Base-by-base conservation (phyloP, 805 yeast genomes). In the Pichia nanzhaoensis region DNA sequence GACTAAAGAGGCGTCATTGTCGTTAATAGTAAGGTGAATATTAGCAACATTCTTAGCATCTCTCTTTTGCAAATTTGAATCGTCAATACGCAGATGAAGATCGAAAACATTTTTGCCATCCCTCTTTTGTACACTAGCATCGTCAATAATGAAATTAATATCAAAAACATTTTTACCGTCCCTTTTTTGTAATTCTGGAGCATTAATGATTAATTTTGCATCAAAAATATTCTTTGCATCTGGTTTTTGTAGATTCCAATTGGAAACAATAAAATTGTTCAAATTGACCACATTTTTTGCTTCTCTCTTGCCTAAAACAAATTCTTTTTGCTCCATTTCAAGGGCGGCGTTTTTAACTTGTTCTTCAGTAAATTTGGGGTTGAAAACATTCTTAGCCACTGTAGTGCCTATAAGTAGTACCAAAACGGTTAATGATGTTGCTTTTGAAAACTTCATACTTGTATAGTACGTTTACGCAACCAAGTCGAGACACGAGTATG, bases 21-120 rank as follows among this genome's bases (percentile, higher is more conserved):
- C 56, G 22, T 46, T 47, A 8, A 56, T 17, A 10, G 45, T 45
- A 7, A 57, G 30, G n/a, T 52, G 42, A 17, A 57, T 24, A 35
- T 37, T 30, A 7, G 47, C 46, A 8, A 56, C 52, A 34, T 52
- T 53, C 21, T 56, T 56, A 8, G 52, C 48, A 10, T 54, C 57
- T 47, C 59, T 51, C 37, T 57, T 55, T 7, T 13, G 20, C 10
- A 52, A 24, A 8, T 37, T 47, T 3, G 41, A 36, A 21, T 46
- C 56, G 20, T 52, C 57, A 12, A 57, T 21, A 17, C 34, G 27
- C 22, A 57, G 30, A 14, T 54, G 42, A 19, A 46, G 8, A 27
- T 49, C 42, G 34, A 42, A 43, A 19, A 43, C 46, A 34, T 52
- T 46, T 20, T 44, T 45, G n/a, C 41, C 42, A 34, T 49, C 51